phyloP scores from a whole-genome alignment of 305 asterid species.

The Lippia alba region DNA sequence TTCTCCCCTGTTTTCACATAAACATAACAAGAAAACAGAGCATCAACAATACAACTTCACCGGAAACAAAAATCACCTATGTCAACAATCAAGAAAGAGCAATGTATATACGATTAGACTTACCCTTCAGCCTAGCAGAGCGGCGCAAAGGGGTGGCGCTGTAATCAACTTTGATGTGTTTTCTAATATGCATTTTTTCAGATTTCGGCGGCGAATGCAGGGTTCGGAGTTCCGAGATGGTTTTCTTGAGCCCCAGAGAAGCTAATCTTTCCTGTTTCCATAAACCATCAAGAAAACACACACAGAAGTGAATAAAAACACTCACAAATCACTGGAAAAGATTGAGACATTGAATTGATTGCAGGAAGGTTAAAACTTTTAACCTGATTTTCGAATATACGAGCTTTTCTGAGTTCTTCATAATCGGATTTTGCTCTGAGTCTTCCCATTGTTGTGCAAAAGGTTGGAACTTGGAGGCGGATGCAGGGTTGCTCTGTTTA shows the following conservation, averaged over 20 bases:
- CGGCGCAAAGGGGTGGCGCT: slow-evolving; percentile 70
- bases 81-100: neutral
- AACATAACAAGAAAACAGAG: slow-evolving; percentile 10
- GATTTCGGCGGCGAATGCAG: slow-evolving; percentile 53
- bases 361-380: neutral
- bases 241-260: slow-evolving; percentile 61
- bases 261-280: slow-evolving; percentile 66
- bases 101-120: neutral
- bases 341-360: neutral
- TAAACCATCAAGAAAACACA: neutral
- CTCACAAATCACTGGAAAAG: neutral
- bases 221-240: slow-evolving; percentile 58
- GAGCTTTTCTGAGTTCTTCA: slow-evolving; percentile 69
- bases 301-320: neutral
- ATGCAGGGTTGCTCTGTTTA: neutral
- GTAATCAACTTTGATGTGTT: slow-evolving; percentile 47
- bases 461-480: neutral
- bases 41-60: neutral
- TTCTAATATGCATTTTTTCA: slow-evolving; percentile 44
- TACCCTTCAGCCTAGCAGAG: slow-evolving; percentile 55
- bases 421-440: slow-evolving; percentile 55
- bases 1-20: slow-evolving; percentile 36
- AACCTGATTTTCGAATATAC: slow-evolving; percentile 77
- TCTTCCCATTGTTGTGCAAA: slow-evolving; percentile 49
- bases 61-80: neutral